These are phyloP conservation scores for Phytopythium oedochilum DNA, from an alignment of 352 stramenopile genomes.

Conservation along the genomic window DNA sequence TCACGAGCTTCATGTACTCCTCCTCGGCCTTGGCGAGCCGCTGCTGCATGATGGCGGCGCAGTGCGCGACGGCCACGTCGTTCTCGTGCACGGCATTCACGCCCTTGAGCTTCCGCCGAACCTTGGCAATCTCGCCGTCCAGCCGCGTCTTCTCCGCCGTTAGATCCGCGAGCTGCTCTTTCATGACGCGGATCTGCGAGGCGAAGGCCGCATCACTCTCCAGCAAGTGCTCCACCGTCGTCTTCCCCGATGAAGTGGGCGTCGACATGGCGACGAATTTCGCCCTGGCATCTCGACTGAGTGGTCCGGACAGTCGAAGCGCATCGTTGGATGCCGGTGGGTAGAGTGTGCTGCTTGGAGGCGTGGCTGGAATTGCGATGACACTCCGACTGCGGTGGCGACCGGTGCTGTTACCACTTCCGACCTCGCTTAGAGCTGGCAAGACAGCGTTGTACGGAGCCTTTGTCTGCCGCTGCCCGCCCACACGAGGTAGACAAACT, in stretches of 20 bases:
- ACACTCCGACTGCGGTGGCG: constrained; percentile 3
- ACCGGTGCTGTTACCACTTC: not conserved
- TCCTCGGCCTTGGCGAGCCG: constrained; percentile 66
- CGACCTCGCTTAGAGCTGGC: not conserved
- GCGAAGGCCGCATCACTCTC: constrained; percentile 64
- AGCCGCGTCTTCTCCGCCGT: constrained; percentile 39
- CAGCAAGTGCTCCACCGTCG: constrained; percentile 57
- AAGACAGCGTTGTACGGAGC: not conserved
- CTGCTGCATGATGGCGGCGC: constrained; percentile 70
- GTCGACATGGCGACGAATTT: not conserved
- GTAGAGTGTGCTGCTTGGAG: not conserved
- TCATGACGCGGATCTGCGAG: constrained; percentile 46
- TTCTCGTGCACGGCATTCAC: constrained; percentile 78
- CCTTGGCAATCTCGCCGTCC: constrained; percentile 36
- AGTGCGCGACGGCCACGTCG: constrained; percentile 69
- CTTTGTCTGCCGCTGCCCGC: not conserved
- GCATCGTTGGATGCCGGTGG: not conserved
- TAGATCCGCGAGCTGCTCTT: constrained; percentile 48
- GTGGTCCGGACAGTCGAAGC: not conserved
- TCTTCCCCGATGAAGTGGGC: constrained; percentile 17
- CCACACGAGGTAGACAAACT: not conserved
- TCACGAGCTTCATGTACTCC: constrained; percentile 78
- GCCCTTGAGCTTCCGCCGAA: constrained; percentile 50
- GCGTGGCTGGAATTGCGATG: not conserved
- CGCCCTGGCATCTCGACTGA: not conserved